These are phyloP conservation scores for Boletales sp. DNA, from an alignment of 768 basidiomycete species.

Conservation along the genomic window DNA sequence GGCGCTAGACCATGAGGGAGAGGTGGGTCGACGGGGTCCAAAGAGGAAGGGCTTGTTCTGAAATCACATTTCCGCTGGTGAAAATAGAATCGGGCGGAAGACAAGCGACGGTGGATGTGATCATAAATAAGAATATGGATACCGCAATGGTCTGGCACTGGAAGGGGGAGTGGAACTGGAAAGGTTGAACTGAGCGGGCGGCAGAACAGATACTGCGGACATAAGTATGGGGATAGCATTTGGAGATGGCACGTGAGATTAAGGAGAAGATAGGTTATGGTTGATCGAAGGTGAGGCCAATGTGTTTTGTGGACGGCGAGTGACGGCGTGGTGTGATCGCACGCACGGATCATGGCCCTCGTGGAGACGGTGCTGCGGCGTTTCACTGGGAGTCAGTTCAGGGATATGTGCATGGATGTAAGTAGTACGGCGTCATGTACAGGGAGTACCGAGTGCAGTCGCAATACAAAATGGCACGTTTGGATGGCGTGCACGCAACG, in stretches of 20 bases:
- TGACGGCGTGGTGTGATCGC: conserved; percentile 10
- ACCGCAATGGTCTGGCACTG: conserved; percentile 7
- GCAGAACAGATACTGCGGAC: no score
- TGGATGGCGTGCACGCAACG: conserved; percentile 22
- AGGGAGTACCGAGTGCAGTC: background rate
- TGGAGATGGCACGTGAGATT: background rate
- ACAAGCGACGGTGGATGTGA: background rate
- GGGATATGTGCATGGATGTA: conserved; percentile 9
- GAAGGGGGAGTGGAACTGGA: background rate
- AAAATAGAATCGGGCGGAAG: background rate
- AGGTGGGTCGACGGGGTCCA: conserved; percentile 4
- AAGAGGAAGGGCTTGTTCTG: background rate
- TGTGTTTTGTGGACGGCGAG: conserved; percentile 14
- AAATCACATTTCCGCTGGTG: background rate
- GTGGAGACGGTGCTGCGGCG: conserved; percentile 25
- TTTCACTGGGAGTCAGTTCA: conserved; percentile 4
- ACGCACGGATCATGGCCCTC: conserved; percentile 13
- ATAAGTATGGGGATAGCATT: no score
- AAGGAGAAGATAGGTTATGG: background rate
- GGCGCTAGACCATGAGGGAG: conserved; percentile 3
- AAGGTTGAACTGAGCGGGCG: background rate
- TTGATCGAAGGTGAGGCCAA: conserved; percentile 11
- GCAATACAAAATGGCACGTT: conserved; percentile 8
- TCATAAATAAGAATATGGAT: background rate
- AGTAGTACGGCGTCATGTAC: no score